Percentiles rank a stretch among this genome's conserved stretches.
Conservation (phyloP, 75 land plant genomes). For the Picea sitchensis region DNA sequence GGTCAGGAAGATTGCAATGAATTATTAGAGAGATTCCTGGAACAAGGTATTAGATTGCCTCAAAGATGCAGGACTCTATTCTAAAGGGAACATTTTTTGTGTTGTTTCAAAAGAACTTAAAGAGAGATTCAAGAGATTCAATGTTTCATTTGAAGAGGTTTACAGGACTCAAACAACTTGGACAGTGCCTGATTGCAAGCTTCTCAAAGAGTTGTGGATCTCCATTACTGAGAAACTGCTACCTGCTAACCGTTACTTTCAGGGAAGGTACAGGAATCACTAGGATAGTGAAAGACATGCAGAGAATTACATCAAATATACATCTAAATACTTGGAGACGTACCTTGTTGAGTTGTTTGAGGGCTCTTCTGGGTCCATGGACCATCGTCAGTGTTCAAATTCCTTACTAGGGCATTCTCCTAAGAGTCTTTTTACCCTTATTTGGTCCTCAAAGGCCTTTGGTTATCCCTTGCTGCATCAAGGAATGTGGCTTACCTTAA, state of each 20-base stretch:
- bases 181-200: conserved; percentile 79
- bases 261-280: conserved; percentile 63
- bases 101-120: conserved; percentile 30
- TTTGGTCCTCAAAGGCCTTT: neutral
- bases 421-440: neutral
- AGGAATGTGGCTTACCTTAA: too few species aligned
- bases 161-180: conserved; percentile 72
- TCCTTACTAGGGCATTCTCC: neutral
- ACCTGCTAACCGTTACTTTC: conserved; percentile 79
- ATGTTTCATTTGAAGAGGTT: conserved; percentile 71
- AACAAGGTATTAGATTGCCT: too few species aligned
- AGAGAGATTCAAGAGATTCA: conserved; percentile 89
- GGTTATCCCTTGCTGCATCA: too few species aligned
- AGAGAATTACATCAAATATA: conserved; percentile 76
- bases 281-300: conserved; percentile 15
- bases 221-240: conserved; percentile 74
- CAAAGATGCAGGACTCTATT: too few species aligned
- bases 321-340: conserved; percentile 74
- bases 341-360: conserved; percentile 60
- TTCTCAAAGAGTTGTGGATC: conserved; percentile 73
- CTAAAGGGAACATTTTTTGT: neutral
- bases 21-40: neutral
- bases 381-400: conserved; percentile 1
- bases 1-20: too few species aligned
- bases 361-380: conserved; percentile 10